Evolutionary conservation across 805 yeast genomes (phyloP), one percentile per base, ranked within the genome.

Genomic region (Lachancea sp.): DNA sequence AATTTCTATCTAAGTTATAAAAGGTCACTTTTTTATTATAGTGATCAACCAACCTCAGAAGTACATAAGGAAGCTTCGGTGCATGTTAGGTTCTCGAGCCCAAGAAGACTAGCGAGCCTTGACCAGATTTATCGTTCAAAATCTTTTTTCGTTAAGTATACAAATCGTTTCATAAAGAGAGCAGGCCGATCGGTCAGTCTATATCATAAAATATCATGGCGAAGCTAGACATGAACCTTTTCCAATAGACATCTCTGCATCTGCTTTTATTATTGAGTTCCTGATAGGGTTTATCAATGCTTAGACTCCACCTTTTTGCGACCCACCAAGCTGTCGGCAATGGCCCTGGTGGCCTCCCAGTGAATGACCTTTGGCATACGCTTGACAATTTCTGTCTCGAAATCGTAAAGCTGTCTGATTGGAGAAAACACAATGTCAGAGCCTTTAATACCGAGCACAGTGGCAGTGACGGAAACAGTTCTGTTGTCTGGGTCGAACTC

Each of bases 361-460:
- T 85, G 88, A 41, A 89, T 82, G 47, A 72, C 69, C 72, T 86
- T 89, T 57, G 98, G 95, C 78, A 93, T 82, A 73, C 99, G 83
- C 65, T 72, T 78, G 18, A 68, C 72, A 31, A 85, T 63, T 55
- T 86, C 88, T 15, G 98, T 88, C 67, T 93, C 98, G 60, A 71
- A 82, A 61, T 90, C 95, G 68, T 85, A 90, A 53, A 91, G 73
- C 48, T 75, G 77, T 62, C 85, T 75, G 46, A 93, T 76, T 9
- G 93, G 72, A 10, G 86, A 74, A 70, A 85, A 89, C 47, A 67
- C 77, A 58, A 91, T 71, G 58, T 83, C 86, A 12, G 95, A 80
- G 39, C 86, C 78, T 61, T 79, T 77, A 50, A 89, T 77, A 57
- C 98, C 97, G 50, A 91, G 68, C 19, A 91, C 95, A 33, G 84